Evolutionary conservation across 1,139 yeast species (phyloP).

Genomic region (Suhomyces chickasaworum): DNA sequence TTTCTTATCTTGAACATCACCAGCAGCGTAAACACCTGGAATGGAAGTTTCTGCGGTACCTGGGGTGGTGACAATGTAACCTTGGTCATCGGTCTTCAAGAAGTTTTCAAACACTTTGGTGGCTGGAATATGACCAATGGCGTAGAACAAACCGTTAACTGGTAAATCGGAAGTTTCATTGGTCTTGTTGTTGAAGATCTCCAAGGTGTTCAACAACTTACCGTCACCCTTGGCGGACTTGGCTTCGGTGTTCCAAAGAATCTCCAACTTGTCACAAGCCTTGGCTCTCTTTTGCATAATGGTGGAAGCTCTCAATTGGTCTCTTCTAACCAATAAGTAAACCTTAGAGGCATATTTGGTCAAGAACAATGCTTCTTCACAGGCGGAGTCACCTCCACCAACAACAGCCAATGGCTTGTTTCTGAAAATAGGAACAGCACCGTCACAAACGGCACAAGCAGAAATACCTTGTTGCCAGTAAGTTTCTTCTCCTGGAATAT

Average conservation of each 20-base stretch:
- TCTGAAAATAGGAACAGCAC: slow-evolving; percentile 98
- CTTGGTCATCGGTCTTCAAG: slow-evolving; percentile 81
- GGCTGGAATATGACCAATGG: slow-evolving; percentile 97
- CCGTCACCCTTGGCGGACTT: slow-evolving; percentile 93
- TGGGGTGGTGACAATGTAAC: slow-evolving; percentile 85
- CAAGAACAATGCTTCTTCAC: slow-evolving; percentile 95
- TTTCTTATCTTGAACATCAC: slow-evolving; percentile 96
- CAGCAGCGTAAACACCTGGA: slow-evolving; percentile 95
- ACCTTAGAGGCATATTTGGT: slow-evolving; percentile 98
- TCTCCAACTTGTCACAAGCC: slow-evolving; percentile 83
- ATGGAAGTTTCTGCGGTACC: slow-evolving; percentile 88
- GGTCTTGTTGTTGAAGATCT: slow-evolving; percentile 71
- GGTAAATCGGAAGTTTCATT: slow-evolving; percentile 66
- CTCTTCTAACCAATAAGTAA: slow-evolving; percentile 89
- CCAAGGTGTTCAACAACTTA: slow-evolving; percentile 61
- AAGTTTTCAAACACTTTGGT: slow-evolving; percentile 77
- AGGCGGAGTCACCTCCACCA: slow-evolving; percentile 99
- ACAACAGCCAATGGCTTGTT: slow-evolving; percentile 95
- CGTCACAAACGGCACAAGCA: slow-evolving; percentile 99
- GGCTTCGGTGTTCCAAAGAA: slow-evolving; percentile 84
- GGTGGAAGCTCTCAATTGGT: slow-evolving; percentile 87
- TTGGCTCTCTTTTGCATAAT: slow-evolving; percentile 94
- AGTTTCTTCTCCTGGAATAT: slow-evolving; percentile 92
- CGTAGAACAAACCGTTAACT: slow-evolving; percentile 94
- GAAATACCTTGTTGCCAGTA: slow-evolving; percentile 99